Base-by-base conservation (phyloP, 352 stramenopile species). In the Elongisporangium anandrum region DNA sequence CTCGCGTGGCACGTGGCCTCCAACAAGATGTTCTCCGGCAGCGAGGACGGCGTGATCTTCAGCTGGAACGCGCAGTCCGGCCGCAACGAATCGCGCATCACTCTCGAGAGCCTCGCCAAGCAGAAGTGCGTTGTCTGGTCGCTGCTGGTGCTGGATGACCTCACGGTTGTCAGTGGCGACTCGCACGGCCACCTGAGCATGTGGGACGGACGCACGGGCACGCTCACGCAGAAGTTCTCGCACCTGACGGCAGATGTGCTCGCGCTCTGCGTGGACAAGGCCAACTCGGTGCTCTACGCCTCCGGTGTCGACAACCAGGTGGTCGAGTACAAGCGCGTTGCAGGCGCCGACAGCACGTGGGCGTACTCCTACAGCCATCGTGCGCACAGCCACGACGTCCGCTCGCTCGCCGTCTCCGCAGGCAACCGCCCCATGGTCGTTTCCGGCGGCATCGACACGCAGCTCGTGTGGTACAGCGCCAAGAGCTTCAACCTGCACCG, bases 271-370 rank as follows among this genome's bases (percentile, higher is more conserved):
- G 80, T 95, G 24, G 90, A 92, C 63, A 52, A 72, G 15, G 79
- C 81, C 52, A 94, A 98, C 69, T 83, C 87, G 53, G 88, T 87
- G 61, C 69, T 98, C 2, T 98, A 97, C 70, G 90, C 90, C 10
- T 97, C 88, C 2, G 95, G 93, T 19, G 81, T 98, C 8, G 95
- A 98, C 79, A 96, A 96, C 52, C 88, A 96, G 57, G 92, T 98
- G 38, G 87, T 94, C 24, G 77, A 90, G 62, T 87, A 96, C 58
- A 79, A 81, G 16, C 84, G 85, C 38, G 72, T 77, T 2, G 62
- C 65, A 1, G 60, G 62, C 17, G 52, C 76, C 20, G 69, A 72
- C 38, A 73, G 69, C 50, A 76, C 62, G 13, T 96, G 86, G 86
- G 69, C 77, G 15, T 96, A 94, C 67, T 72, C 81, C 22, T 94